These are phyloP conservation scores for Colletotrichum spaethianum DNA, from an alignment of 2,329 filamentous ascomycete genomes.

Conservation along the genomic window DNA sequence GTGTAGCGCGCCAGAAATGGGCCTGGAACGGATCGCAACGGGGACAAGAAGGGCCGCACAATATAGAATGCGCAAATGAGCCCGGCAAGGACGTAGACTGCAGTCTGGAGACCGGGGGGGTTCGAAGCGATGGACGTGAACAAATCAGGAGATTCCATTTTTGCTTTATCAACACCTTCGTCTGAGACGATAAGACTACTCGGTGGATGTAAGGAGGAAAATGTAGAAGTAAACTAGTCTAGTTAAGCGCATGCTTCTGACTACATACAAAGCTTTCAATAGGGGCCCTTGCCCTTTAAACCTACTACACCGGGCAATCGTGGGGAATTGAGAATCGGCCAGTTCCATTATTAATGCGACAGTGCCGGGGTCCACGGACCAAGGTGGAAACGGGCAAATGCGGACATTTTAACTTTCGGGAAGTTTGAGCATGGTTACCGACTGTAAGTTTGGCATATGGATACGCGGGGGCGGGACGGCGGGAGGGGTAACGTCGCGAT, in stretches of 20 bases:
- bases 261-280: not conserved
- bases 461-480: not conserved
- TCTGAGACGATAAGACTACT: not conserved
- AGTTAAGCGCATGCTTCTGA: not conserved
- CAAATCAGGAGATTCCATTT: not conserved
- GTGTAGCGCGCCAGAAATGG: slow-evolving; percentile 49
- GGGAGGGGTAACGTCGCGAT: not conserved
- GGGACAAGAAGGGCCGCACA: slow-evolving; percentile 31
- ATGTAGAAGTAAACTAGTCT: no score
- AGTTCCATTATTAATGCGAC: not conserved
- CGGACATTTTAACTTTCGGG: not conserved
- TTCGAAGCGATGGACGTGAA: not conserved
- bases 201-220: not conserved
- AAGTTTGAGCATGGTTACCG: not conserved
- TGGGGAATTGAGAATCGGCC: not conserved
- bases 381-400: not conserved
- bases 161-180: not conserved
- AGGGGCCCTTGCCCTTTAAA: not conserved
- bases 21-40: slow-evolving; percentile 45
- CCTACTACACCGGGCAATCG: not conserved
- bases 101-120: not conserved
- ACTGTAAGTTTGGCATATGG: not conserved
- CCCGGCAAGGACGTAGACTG: not conserved
- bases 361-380: not conserved
- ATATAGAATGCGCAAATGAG: not conserved